Evolutionary conservation across 768 basidiomycete genomes (phyloP).

Genomic region (Boletus reticulatus): DNA sequence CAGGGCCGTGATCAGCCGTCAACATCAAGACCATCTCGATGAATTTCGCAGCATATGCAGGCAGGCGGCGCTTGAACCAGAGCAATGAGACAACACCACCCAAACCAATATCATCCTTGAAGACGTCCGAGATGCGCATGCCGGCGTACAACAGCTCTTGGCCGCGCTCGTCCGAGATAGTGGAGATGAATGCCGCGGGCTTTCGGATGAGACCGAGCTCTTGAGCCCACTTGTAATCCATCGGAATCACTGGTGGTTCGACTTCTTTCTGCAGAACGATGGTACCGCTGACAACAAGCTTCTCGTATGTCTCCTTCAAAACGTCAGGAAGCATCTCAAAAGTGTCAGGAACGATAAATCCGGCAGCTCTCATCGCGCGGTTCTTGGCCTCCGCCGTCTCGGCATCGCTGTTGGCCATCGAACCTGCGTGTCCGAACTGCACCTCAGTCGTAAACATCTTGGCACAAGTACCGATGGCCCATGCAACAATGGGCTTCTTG

Average conservation of each 20-base stretch:
- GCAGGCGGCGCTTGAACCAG: constrained; percentile 97
- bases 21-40: constrained; percentile 99
- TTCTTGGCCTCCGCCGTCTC: constrained; percentile 99
- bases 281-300: constrained; percentile 65
- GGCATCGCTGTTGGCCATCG: constrained; percentile 95
- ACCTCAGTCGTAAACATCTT: constrained; percentile 99
- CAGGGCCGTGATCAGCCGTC: constrained; percentile 97
- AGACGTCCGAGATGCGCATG: constrained; percentile 98
- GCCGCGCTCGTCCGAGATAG: constrained; percentile 98
- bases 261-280: constrained; percentile 74
- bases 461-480: constrained; percentile 99
- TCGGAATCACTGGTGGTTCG: constrained; percentile 95
- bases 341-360: constrained; percentile 95
- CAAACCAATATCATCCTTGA: constrained; percentile 95
- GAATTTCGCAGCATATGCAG: constrained; percentile 95
- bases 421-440: constrained; percentile 98
- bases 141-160: constrained; percentile 98
- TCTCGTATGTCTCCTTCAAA: constrained; percentile 81
- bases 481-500: constrained; percentile 98
- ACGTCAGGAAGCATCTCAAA: constrained; percentile 93
- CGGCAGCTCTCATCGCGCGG: constrained; percentile 88
- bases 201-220: constrained; percentile 98
- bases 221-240: constrained; percentile 99
- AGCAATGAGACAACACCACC: constrained; percentile 95
- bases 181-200: constrained; percentile 98